A percentile compares a stretch with the other conserved stretches of the same genome.
Evolutionary conservation across 495 filamentous ascomycete genomes (phyloP).

Genomic region (Penicillium manginii): DNA sequence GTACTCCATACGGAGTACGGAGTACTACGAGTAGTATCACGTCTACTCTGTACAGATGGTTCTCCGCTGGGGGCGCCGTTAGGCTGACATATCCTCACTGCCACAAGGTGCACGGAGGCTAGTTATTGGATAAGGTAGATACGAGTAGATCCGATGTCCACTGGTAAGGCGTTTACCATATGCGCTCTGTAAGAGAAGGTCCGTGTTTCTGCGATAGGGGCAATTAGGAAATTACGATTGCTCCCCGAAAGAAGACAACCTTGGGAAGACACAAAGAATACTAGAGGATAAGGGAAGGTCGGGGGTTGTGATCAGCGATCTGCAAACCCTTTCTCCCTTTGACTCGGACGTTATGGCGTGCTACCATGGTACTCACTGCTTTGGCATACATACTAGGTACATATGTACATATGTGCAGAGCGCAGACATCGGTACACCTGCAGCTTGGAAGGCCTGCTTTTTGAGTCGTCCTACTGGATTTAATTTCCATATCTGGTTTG

Average conservation of each 20-base stretch:
- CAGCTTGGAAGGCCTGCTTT: background rate
- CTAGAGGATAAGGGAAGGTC: background rate
- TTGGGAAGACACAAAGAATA: background rate
- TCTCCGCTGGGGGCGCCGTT: too few species aligned
- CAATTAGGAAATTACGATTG: background rate
- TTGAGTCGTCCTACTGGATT: background rate
- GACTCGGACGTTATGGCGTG: constrained; percentile 1
- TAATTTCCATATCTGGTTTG: constrained; percentile 7
- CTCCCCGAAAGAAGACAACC: background rate
- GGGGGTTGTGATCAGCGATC: constrained; percentile 10
- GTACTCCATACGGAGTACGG: too few species aligned
- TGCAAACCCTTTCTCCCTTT: constrained; percentile 4
- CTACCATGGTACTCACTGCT: background rate
- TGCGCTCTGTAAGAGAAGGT: background rate
- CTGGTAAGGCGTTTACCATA: too few species aligned
- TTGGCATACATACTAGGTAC: background rate
- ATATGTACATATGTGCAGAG: background rate
- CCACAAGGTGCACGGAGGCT: too few species aligned
- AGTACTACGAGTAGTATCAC: background rate
- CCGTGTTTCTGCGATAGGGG: background rate
- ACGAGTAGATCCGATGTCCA: too few species aligned
- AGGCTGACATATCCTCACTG: too few species aligned
- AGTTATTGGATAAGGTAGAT: too few species aligned
- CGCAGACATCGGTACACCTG: background rate
- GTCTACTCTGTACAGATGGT: too few species aligned